Conservation (phyloP, 345 rosid species). For the Erodium maritimum region DNA sequence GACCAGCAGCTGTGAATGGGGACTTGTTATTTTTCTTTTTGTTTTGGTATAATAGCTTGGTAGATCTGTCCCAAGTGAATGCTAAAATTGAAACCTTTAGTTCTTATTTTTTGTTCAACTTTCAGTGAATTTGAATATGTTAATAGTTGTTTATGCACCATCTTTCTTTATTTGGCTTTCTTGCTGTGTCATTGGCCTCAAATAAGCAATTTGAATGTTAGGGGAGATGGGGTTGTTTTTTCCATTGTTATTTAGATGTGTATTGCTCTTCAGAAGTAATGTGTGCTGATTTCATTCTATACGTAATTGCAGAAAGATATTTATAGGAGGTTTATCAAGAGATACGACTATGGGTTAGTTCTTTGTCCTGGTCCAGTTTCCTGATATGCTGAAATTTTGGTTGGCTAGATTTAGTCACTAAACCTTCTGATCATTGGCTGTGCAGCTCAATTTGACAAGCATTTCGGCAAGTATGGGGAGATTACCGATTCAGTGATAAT, state of each 20-base stretch:
- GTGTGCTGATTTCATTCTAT: slow-evolving; percentile 3
- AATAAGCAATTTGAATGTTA: no score
- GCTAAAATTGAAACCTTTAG: background rate
- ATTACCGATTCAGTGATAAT: slow-evolving; percentile 91
- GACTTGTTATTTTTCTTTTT: background rate
- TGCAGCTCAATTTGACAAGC: slow-evolving; percentile 69
- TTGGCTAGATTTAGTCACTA: slow-evolving; percentile 3
- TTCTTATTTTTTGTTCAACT: background rate
- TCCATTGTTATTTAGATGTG: slow-evolving; percentile 3
- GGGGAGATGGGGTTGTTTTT: background rate
- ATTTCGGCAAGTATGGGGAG: slow-evolving; percentile 83
- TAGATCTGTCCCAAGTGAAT: background rate
- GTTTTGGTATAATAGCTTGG: background rate
- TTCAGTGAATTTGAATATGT: no score
- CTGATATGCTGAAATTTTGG: slow-evolving; percentile 1
- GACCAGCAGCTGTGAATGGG: no score
- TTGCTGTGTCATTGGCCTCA: no score
- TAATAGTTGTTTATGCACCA: no score
- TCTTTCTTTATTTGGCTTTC: no score
- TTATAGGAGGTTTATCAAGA: slow-evolving; percentile 80
- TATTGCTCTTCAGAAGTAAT: slow-evolving; percentile 1
- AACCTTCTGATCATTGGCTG: slow-evolving; percentile 12
- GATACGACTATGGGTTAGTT: slow-evolving; percentile 69
- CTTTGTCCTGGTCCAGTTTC: slow-evolving; percentile 9
- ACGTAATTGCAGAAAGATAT: slow-evolving; percentile 61